Base-by-base conservation (phyloP, 2,329 filamentous ascomycete species). In the Fusarium sp. region DNA sequence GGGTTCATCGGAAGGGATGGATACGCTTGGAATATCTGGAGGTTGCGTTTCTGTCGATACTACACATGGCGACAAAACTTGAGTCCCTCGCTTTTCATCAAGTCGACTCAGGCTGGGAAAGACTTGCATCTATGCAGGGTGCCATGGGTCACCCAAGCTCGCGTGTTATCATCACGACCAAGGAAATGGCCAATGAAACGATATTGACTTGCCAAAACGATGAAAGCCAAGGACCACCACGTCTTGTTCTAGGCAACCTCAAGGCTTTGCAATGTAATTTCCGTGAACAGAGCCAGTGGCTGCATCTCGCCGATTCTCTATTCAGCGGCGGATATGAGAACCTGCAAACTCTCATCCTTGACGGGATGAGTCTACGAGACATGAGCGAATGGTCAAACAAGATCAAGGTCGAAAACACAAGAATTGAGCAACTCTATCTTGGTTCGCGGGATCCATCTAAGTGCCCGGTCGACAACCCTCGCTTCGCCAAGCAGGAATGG, bases 341-440 rank as follows among this genome's bases (percentile, higher is more conserved):
- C 27, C 32, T 68, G 5, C 48, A 10, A 9, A 50, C 25, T 1
- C 32, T 70, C 2, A 35, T 54, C n/a, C 62, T 71, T 2, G 48
- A 71, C 16, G 30, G 50, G 6, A 63, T 70, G 43, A n/a, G 16
- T 5, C 25, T 70, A 9, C 18, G 20, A 2, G 9, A 27, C 18
- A 27, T 58, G 23, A 67, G 45, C 25, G 5, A 9, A 18, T 70
- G 67, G 67, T 43, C 64, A 2, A 27, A 48, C 25, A 23, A 25
- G 6, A 11, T 58, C 9, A 14, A 30, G 6, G 25, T 68, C 20
- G 10, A 68, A 11, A 54, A 66, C 10, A 54, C 20, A 13, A 54
- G 37, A 11, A n/a, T 58, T 13, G 48, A 71, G 23, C 27, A 71
- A 6, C 63, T 72, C 35, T 68, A 71, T 35, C 10, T 71, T 4